phyloP scores from a whole-genome alignment of 2,329 filamentous ascomycete genomes.

The Stylonectria norvegica region DNA sequence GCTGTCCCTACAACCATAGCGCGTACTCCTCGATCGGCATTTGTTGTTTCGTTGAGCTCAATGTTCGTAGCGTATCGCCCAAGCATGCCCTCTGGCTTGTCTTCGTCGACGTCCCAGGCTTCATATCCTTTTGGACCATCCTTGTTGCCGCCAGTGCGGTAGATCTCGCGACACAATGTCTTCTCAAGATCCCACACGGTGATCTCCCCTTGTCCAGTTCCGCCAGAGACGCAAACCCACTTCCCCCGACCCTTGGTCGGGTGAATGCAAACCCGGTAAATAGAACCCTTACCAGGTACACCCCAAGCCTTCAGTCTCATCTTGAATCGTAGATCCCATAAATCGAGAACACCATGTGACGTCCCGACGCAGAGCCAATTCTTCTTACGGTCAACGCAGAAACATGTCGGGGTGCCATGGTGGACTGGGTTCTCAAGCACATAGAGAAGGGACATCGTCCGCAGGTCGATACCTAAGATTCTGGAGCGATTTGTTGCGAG shows the following conservation, averaged over 20 bases:
- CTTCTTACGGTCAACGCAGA: slow-evolving; percentile 79
- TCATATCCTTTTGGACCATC: slow-evolving; percentile 67
- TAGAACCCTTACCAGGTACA: slow-evolving; percentile 72
- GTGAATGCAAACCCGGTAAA: slow-evolving; percentile 76
- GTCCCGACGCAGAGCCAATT: slow-evolving; percentile 93
- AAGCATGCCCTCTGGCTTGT: slow-evolving; percentile 82
- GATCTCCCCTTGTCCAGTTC: slow-evolving; percentile 81
- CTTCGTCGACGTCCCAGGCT: slow-evolving; percentile 85
- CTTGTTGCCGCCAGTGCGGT: slow-evolving; percentile 64
- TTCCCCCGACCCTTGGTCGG: slow-evolving; percentile 74
- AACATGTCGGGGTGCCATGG: slow-evolving; percentile 87
- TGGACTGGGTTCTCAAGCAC: slow-evolving; percentile 82
- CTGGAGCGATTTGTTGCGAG: slow-evolving; percentile 84
- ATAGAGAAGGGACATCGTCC: slow-evolving; percentile 80
- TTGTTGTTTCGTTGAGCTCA: slow-evolving; percentile 55
- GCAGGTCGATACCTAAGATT: slow-evolving; percentile 79
- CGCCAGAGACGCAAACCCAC: slow-evolving; percentile 86
- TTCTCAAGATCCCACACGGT: slow-evolving; percentile 96
- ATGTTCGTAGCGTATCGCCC: slow-evolving; percentile 76
- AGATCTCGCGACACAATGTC: slow-evolving; percentile 81
- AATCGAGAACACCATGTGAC: slow-evolving; percentile 83
- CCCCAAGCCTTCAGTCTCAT: slow-evolving; percentile 86
- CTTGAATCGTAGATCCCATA: slow-evolving; percentile 97
- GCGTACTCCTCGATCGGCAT: slow-evolving; percentile 65
- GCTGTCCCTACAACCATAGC: slow-evolving; percentile 72